phyloP scores from a whole-genome alignment of 495 filamentous ascomycete species.

The Lepidopterella palustris region DNA sequence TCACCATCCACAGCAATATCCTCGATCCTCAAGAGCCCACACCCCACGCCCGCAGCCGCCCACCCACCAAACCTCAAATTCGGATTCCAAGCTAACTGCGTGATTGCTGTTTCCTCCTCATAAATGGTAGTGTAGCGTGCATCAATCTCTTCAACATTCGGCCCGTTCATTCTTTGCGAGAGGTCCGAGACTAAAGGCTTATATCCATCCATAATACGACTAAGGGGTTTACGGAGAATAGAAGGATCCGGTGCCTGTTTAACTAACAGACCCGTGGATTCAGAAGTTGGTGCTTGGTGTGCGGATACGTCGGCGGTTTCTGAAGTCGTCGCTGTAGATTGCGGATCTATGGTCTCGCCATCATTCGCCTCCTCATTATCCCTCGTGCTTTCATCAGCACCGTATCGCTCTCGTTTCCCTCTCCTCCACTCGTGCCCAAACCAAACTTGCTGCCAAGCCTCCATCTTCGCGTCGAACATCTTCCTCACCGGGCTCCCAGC shows the following conservation, averaged over 20 bases:
- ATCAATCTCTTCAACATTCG: constrained; percentile 36
- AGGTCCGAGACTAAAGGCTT: constrained; percentile 39
- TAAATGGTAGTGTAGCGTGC: constrained; percentile 45
- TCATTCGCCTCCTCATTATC: neutral
- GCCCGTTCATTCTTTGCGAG: neutral
- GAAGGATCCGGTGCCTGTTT: too few relatives aligned
- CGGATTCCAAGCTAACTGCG: constrained; percentile 58
- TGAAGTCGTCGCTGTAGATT: neutral
- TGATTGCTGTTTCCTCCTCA: constrained; percentile 54
- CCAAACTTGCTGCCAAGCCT: constrained; percentile 54
- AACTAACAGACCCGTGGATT: too few relatives aligned
- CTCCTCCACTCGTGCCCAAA: constrained; percentile 56
- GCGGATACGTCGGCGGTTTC: neutral
- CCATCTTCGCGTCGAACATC: constrained; percentile 47
- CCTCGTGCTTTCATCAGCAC: neutral
- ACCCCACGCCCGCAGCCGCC: constrained; percentile 56
- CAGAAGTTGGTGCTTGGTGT: neutral
- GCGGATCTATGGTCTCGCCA: too few relatives aligned
- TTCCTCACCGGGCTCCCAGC: constrained; percentile 53
- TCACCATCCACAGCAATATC: constrained; percentile 51
- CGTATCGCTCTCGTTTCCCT: constrained; percentile 23
- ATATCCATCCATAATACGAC: constrained; percentile 55
- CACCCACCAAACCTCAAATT: constrained; percentile 57
- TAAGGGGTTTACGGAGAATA: constrained; percentile 26
- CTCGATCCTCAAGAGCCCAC: constrained; percentile 61